A percentile compares a stretch with the other conserved stretches of the same genome.
phyloP scores from a whole-genome alignment of 2,329 filamentous ascomycete species.

The Fusarium euwallaceae region DNA sequence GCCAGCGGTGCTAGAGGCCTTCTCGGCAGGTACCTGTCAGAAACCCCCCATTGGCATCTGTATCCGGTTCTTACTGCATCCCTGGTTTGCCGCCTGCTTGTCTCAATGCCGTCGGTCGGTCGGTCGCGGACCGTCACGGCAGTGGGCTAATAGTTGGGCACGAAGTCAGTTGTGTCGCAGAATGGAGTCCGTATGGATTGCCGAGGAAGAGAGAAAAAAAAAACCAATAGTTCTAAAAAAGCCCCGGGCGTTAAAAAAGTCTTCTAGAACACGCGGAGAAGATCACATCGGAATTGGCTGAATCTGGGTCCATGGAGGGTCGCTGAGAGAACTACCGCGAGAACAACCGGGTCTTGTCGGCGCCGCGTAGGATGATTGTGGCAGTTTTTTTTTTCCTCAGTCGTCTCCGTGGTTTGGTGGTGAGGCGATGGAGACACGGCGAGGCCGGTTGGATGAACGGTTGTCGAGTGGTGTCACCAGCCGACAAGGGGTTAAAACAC shows the following conservation, averaged over 20 bases:
- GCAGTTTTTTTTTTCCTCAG: constrained; percentile 22
- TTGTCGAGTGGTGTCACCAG: constrained; percentile 38
- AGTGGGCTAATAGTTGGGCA: constrained; percentile 8
- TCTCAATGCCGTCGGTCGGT: constrained; percentile 18
- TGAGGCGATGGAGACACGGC: constrained; percentile 48
- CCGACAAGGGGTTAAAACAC: constrained; percentile 7
- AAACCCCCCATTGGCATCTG: constrained; percentile 22
- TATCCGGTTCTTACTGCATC: constrained; percentile 26
- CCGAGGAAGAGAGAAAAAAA: constrained; percentile 10
- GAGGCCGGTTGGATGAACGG: constrained; percentile 42
- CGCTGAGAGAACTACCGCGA: constrained; percentile 16
- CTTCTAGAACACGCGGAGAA: constrained; percentile 31
- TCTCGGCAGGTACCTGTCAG: not conserved
- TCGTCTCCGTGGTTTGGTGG: constrained; percentile 16
- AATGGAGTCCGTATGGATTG: constrained; percentile 30
- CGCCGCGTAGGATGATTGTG: constrained; percentile 29
- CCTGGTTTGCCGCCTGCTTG: constrained; percentile 9
- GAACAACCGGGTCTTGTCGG: constrained; percentile 19
- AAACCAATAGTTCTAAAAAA: constrained; percentile 34
- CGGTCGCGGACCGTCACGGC: constrained; percentile 28
- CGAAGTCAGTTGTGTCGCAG: constrained; percentile 23
- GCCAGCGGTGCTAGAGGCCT: constrained; percentile 12
- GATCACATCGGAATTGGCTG: constrained; percentile 25
- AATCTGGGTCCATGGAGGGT: constrained; percentile 10
- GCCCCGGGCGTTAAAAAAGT: constrained; percentile 27